phyloP scores from a whole-genome alignment of 768 basidiomycete species.

The Leucosporidium creatinivorum region DNA sequence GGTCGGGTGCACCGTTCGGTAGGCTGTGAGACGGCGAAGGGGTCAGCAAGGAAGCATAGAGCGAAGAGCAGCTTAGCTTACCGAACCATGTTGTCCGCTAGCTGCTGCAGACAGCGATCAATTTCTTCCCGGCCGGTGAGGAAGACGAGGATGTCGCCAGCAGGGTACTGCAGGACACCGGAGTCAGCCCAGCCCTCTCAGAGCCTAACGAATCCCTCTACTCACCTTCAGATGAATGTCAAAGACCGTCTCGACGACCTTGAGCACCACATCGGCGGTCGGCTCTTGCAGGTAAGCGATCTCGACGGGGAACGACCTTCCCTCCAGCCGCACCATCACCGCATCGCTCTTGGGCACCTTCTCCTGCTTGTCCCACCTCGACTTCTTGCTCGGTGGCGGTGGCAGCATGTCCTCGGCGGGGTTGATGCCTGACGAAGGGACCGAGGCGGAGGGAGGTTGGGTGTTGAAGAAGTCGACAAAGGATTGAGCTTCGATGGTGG shows the following conservation, averaged over 20 bases:
- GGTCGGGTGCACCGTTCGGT: constrained; percentile 48
- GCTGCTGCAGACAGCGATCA: constrained; percentile 70
- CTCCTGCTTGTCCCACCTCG: constrained; percentile 8
- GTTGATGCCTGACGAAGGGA: constrained; percentile 1
- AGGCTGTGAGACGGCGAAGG: constrained; percentile 45
- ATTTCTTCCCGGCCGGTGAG: constrained; percentile 95
- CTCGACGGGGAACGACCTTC: constrained; percentile 90
- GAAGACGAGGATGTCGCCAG: constrained; percentile 88
- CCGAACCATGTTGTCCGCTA: constrained; percentile 58
- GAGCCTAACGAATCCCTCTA: not conserved
- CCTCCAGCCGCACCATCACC: constrained; percentile 80
- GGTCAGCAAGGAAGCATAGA: constrained; percentile 50
- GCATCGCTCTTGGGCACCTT: constrained; percentile 48
- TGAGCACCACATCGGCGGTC: constrained; percentile 67
- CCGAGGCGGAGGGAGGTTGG: constrained; percentile 36
- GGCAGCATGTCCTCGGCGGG: not conserved
- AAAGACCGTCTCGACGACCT: constrained; percentile 75
- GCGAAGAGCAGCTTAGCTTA: constrained; percentile 47
- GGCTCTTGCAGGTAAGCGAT: constrained; percentile 78
- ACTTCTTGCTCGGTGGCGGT: not conserved
- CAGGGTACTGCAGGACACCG: constrained; percentile 53
- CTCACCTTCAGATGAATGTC: constrained; percentile 66
- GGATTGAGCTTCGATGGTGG: constrained; percentile 84
- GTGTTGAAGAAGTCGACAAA: constrained; percentile 84
- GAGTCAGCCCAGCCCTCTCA: not conserved